A percentile compares a stretch with the other conserved stretches of the same genome.
Conservation (phyloP, 2,329 filamentous ascomycete genomes). For the Fusarium metavorans region DNA sequence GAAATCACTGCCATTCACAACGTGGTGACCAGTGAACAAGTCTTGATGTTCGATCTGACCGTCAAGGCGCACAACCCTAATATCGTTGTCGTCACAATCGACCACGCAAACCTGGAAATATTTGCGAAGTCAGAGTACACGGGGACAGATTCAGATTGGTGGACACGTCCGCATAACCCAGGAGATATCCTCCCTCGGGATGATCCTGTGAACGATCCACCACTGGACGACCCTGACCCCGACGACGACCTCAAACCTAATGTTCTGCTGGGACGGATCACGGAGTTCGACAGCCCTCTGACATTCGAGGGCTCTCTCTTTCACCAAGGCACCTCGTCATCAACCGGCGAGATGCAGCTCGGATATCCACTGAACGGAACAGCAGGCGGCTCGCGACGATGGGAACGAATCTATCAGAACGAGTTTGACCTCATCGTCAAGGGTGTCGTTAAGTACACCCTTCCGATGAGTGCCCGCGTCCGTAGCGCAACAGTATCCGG, state of each 20-base stretch:
- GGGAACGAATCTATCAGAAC: slow-evolving; percentile 91
- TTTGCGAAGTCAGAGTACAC: slow-evolving; percentile 95
- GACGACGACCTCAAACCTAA: slow-evolving; percentile 74
- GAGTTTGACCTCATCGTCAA: slow-evolving; percentile 94
- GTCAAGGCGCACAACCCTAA: slow-evolving; percentile 94
- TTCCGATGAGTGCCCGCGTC: slow-evolving; percentile 71
- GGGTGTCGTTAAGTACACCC: slow-evolving; percentile 86
- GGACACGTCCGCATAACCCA: slow-evolving; percentile 54
- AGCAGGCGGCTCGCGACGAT: slow-evolving; percentile 84
- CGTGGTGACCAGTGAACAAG: slow-evolving; percentile 92
- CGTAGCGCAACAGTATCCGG: slow-evolving; percentile 71
- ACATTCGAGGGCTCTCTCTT: slow-evolving; percentile 92
- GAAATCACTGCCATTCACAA: slow-evolving; percentile 85
- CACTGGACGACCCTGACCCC: slow-evolving; percentile 71
- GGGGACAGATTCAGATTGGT: slow-evolving; percentile 74
- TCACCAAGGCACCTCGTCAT: slow-evolving; percentile 76
- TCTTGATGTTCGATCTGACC: slow-evolving; percentile 92
- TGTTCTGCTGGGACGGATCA: slow-evolving; percentile 91
- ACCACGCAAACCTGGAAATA: slow-evolving; percentile 88
- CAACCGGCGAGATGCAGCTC: slow-evolving; percentile 86
- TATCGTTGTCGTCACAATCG: slow-evolving; percentile 86
- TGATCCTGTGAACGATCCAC: slow-evolving; percentile 53
- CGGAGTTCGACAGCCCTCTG: slow-evolving; percentile 86
- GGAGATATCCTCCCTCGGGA: slow-evolving; percentile 45
- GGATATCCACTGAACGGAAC: slow-evolving; percentile 89